These are phyloP conservation scores for Ceratocystis albifundus DNA, from an alignment of 2,329 filamentous ascomycete genomes.

Conservation along the genomic window DNA sequence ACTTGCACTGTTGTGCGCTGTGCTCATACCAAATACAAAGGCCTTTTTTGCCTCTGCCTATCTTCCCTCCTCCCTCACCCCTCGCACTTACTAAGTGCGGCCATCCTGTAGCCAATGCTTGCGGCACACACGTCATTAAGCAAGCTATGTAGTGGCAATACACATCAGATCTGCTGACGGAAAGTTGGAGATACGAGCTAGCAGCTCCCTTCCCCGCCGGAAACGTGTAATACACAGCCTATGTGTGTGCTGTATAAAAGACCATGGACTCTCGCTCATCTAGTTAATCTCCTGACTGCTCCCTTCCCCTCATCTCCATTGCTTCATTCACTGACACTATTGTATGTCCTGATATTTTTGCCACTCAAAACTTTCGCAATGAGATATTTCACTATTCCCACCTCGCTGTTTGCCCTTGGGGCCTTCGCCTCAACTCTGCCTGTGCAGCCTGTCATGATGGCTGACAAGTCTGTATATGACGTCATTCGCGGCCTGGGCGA, in stretches of 20 bases:
- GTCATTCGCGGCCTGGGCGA: slow-evolving; percentile 26
- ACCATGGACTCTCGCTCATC: not conserved
- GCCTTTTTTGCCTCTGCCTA: too few species aligned
- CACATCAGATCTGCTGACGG: not conserved
- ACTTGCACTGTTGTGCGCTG: not conserved
- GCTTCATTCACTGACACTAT: not conserved
- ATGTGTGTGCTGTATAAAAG: slow-evolving; percentile 1
- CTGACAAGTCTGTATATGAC: slow-evolving; percentile 22
- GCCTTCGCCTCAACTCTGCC: slow-evolving; percentile 14
- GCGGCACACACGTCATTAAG: not conserved
- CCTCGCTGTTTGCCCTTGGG: slow-evolving; percentile 18
- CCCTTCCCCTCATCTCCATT: not conserved
- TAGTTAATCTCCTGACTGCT: not conserved
- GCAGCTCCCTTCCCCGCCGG: not conserved
- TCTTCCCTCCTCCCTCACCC: not conserved
- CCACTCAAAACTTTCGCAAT: slow-evolving; percentile 43
- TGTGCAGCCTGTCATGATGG: slow-evolving; percentile 3
- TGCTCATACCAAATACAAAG: too few species aligned
- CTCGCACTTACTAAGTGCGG: slow-evolving; percentile 7
- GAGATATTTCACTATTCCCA: slow-evolving; percentile 2
- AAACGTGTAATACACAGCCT: too few species aligned
- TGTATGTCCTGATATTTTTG: slow-evolving; percentile 25
- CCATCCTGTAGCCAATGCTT: not conserved
- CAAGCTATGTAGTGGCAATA: slow-evolving; percentile 5
- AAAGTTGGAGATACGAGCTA: not conserved